Evolutionary conservation across 2,329 filamentous ascomycete species (phyloP), one percentile per base, ranked within the genome.

Genomic region (Aspergillus quadricinctus): DNA sequence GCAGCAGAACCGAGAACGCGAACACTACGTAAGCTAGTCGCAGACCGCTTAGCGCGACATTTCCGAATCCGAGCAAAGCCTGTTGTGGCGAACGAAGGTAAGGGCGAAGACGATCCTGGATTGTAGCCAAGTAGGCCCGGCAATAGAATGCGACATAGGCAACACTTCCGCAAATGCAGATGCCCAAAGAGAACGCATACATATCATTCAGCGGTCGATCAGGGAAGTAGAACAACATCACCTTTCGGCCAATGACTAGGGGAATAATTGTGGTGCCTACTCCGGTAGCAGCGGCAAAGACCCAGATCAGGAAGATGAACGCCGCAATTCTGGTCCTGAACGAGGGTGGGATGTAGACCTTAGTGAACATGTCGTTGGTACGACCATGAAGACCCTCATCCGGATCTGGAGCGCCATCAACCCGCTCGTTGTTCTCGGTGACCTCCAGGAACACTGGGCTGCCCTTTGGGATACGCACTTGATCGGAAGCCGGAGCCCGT

Each of bases 161-260:
- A 1, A 84, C 67, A 3, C 83, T 85, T 10, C 89, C 90, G 4
- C 96, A 79, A 27, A 91, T 78, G 69, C 95, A 96, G 43, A 96
- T 82, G 14, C 94, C 94, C 29, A 94, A 86, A 52, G 91, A 96
- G 72, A 97, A 96, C 11, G 94, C 93, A 67, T 99, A 97, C 27
- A 99, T 89, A 71, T 99, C 94, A 73, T 97, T 99, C 69, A 93
- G 88, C 43, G 84, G 84, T 49, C 89, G 82, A 0, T 80, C 75
- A 4, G 91, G 90, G 45, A 96, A 84, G 35, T 92, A 75, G 28
- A 81, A 77, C 49, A 86, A 85, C 69, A 97, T 89, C 59, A 97
- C 81, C 56, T 81, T 81, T 28, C 94, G 88, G 1, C 94, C 94
- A 68, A 96, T 85, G 6, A 96, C 80, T 3, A 99, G 82, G 0